These are phyloP conservation scores for Leccinum truebloodii DNA, from an alignment of 768 basidiomycete species.

Conservation along the genomic window DNA sequence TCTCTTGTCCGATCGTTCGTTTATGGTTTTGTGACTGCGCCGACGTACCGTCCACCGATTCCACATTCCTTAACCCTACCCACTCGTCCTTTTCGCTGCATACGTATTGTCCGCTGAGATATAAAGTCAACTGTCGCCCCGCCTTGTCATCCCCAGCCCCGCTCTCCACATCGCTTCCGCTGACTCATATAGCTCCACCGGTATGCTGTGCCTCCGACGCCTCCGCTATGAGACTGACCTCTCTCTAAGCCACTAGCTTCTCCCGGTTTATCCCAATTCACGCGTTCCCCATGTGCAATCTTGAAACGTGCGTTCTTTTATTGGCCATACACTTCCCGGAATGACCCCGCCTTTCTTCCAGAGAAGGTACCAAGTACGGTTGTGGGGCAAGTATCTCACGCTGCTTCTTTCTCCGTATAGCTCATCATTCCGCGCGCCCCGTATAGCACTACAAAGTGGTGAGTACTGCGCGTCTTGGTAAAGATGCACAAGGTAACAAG, in stretches of 20 bases:
- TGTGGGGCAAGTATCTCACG: conserved; percentile 54
- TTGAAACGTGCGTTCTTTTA: conserved; percentile 47
- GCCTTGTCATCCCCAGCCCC: conserved; percentile 13
- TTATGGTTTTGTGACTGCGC: conserved; percentile 33
- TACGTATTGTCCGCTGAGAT: conserved; percentile 21
- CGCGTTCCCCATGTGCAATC: conserved; percentile 50
- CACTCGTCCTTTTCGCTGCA: conserved; percentile 13
- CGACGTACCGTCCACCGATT: conserved; percentile 5
- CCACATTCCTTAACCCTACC: conserved; percentile 22
- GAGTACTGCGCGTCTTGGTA: conserved; percentile 38
- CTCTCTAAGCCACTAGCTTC: conserved; percentile 5
- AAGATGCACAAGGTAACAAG: no score
- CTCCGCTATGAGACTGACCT: conserved; percentile 5
- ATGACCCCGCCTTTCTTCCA: conserved; percentile 37
- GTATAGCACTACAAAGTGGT: conserved; percentile 70
- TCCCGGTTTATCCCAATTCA: conserved; percentile 9
- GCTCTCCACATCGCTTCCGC: conserved; percentile 13
- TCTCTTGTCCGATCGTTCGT: conserved; percentile 34
- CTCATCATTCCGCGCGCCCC: conserved; percentile 14
- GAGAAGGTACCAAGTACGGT: conserved; percentile 73
- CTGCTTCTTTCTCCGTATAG: conserved; percentile 1
- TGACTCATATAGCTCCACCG: conserved; percentile 11
- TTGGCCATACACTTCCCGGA: conserved; percentile 17
- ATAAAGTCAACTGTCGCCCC: conserved; percentile 33
- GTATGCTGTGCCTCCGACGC: conserved; percentile 17